These are phyloP conservation scores for Chytridium lagenaria DNA, from an alignment of 371 early-diverging fungal species.

Conservation along the genomic window DNA sequence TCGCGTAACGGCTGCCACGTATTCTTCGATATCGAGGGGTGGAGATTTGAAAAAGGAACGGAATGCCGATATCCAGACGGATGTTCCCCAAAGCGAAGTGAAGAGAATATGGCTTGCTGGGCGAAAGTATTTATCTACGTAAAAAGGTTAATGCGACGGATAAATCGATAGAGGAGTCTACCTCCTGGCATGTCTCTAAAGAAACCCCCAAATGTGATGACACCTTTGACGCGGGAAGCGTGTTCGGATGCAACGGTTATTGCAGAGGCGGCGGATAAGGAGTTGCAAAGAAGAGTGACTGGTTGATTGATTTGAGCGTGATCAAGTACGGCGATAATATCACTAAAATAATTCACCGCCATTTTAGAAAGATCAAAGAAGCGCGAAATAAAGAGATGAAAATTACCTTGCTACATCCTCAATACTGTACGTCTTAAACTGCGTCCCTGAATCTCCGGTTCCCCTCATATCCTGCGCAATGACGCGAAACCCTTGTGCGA, in stretches of 20 bases:
- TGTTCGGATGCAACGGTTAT: constrained; percentile 22
- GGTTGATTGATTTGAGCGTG: constrained; percentile 16
- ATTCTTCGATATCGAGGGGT: constrained; percentile 24
- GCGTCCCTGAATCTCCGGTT: constrained; percentile 26
- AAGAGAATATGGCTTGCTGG: constrained; percentile 23
- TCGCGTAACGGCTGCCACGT: constrained; percentile 26
- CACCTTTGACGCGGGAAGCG: constrained; percentile 12
- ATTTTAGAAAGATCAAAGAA: neutral
- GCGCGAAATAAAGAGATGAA: neutral
- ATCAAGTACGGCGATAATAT: constrained; percentile 26
- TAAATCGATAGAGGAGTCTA: neutral
- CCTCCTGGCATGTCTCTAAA: constrained; percentile 32
- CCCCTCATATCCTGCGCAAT: constrained; percentile 39
- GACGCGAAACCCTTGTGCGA: constrained; percentile 25
- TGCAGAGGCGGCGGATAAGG: constrained; percentile 27
- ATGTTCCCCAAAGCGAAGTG: constrained; percentile 24
- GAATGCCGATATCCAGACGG: constrained; percentile 27
- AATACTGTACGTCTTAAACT: constrained; percentile 10
- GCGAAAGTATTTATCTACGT: constrained; percentile 16
- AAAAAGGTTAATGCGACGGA: neutral
- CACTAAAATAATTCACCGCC: too few species aligned
- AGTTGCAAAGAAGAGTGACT: constrained; percentile 32
- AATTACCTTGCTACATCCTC: constrained; percentile 16
- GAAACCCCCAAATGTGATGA: constrained; percentile 34
- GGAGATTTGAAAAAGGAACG: constrained; percentile 18